These are phyloP conservation scores for Pseudotulostoma volvatum DNA, from an alignment of 495 filamentous ascomycete genomes.

Conservation along the genomic window DNA sequence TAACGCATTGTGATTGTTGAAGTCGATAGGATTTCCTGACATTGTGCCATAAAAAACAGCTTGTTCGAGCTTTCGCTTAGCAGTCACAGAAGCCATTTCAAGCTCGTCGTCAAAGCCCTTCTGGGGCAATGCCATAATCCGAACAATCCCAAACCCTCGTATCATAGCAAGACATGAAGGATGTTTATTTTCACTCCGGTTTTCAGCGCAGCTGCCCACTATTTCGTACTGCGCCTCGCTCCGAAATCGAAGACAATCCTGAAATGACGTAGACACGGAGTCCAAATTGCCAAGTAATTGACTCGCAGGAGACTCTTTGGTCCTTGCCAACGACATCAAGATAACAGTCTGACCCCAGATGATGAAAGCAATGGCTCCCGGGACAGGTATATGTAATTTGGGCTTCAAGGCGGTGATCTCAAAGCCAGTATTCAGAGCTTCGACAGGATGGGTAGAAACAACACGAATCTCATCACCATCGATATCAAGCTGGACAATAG, in stretches of 20 bases:
- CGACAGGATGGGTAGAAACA: constrained; percentile 16
- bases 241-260: constrained; percentile 74
- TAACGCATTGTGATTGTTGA: constrained; percentile 44
- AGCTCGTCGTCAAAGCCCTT: constrained; percentile 10
- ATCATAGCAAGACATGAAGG: constrained; percentile 58
- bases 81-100: constrained; percentile 39
- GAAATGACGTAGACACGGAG: constrained; percentile 32
- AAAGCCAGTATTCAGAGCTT: constrained; percentile 11
- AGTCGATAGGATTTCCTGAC: constrained; percentile 62
- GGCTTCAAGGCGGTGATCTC: constrained; percentile 34
- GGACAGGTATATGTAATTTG: constrained; percentile 58
- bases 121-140: constrained; percentile 35
- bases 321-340: constrained; percentile 47
- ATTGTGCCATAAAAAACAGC: constrained; percentile 81
- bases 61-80: constrained; percentile 81
- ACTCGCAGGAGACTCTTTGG: constrained; percentile 45
- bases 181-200: constrained; percentile 24
- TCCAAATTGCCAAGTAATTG: constrained; percentile 52
- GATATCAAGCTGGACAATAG: constrained; percentile 16
- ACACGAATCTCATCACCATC: constrained; percentile 13
- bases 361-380: constrained; percentile 66
- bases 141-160: constrained; percentile 62
- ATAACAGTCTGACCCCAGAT: constrained; percentile 61
- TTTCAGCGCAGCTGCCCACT: constrained; percentile 29
- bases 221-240: constrained; percentile 37